A percentile compares a stretch with the other conserved stretches of the same genome.
phyloP scores from a whole-genome alignment of 208 protist genomes.

The Herpetomonas tarakana region DNA sequence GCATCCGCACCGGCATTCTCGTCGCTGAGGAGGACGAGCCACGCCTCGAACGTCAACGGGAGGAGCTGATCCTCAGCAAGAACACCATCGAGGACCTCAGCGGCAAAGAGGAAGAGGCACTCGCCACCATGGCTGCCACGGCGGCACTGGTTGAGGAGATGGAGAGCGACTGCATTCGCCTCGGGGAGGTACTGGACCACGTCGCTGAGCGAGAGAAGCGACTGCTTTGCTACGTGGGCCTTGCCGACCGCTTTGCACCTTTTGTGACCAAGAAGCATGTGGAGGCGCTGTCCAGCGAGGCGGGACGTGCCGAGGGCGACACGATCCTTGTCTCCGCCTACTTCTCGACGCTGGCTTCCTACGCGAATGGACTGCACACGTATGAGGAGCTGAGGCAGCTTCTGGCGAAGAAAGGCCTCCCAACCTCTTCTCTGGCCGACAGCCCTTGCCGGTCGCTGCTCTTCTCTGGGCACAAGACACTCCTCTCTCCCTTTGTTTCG shows the following conservation, averaged over 20 bases:
- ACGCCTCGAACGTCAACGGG: slow-evolving; percentile 17
- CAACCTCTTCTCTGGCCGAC: slow-evolving; percentile 5
- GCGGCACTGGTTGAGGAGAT: slow-evolving; percentile 11
- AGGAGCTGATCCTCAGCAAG: slow-evolving; percentile 17
- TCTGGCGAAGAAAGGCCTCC: slow-evolving; percentile 20
- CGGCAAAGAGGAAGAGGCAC: slow-evolving; percentile 3
- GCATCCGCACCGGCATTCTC: slow-evolving; percentile 14
- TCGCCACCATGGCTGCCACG: slow-evolving; percentile 5
- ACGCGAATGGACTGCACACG: slow-evolving; percentile 5
- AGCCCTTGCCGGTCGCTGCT: slow-evolving; percentile 35
- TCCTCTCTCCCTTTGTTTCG: slow-evolving; percentile 39
- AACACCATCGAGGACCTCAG: slow-evolving; percentile 7
- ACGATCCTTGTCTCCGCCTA: slow-evolving; percentile 64
- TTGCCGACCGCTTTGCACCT: slow-evolving; percentile 65
- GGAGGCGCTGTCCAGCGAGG: slow-evolving; percentile 15
- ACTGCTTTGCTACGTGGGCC: slow-evolving; percentile 44
- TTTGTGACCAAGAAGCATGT: slow-evolving; percentile 28
- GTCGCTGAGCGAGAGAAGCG: slow-evolving; percentile 25
- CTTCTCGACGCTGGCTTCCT: slow-evolving; percentile 46
- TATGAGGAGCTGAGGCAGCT: slow-evolving; percentile 23
- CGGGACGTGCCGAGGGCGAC: slow-evolving; percentile 46
- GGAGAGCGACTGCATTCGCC: slow-evolving; percentile 13
- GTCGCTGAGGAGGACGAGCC: slow-evolving; percentile 15
- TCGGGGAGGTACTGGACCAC: slow-evolving; percentile 17
- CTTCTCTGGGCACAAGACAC: slow-evolving; percentile 40